Percentiles rank a stretch among this genome's conserved stretches.
These are phyloP conservation scores for Colletotrichum sidae DNA, from an alignment of 2,329 filamentous ascomycete species.

Conservation along the genomic window DNA sequence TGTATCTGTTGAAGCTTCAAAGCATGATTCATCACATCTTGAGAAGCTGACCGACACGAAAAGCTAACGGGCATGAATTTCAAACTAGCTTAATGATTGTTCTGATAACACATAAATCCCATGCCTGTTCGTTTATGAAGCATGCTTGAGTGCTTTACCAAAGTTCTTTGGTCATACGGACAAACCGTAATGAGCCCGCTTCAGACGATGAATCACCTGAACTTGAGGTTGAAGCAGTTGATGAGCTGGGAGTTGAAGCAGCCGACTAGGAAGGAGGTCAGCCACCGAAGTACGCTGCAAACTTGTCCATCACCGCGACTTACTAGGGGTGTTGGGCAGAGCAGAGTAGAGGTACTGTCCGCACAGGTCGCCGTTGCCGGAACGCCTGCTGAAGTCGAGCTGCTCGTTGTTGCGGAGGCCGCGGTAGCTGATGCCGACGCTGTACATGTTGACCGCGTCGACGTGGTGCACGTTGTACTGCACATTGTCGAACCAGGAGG, in stretches of 20 bases:
- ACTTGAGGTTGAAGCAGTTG: conserved; percentile 10
- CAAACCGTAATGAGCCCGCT: no score
- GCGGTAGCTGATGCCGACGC: conserved; percentile 39
- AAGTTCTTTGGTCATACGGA: no score
- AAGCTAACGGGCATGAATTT: no score
- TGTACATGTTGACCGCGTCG: conserved; percentile 34
- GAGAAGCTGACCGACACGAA: no score
- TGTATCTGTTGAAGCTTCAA: no score
- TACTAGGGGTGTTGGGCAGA: background rate
- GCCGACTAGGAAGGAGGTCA: background rate
- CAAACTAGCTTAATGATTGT: no score
- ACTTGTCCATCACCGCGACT: background rate
- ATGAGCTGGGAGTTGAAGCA: conserved; percentile 7
- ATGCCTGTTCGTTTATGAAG: no score
- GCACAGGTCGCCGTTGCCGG: conserved; percentile 33
- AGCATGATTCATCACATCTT: no score
- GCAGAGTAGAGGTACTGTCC: conserved; percentile 13
- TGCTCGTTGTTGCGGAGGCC: conserved; percentile 38
- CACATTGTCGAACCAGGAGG: conserved; percentile 38
- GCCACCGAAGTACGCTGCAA: background rate
- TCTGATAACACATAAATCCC: no score
- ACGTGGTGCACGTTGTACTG: conserved; percentile 33
- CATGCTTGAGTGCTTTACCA: no score
- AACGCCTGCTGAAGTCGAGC: conserved; percentile 37
- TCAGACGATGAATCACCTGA: no score